A percentile compares a stretch with the other conserved stretches of the same genome.
Evolutionary conservation across 345 rosid species (phyloP).

Genomic region (Syzygium aromaticum): DNA sequence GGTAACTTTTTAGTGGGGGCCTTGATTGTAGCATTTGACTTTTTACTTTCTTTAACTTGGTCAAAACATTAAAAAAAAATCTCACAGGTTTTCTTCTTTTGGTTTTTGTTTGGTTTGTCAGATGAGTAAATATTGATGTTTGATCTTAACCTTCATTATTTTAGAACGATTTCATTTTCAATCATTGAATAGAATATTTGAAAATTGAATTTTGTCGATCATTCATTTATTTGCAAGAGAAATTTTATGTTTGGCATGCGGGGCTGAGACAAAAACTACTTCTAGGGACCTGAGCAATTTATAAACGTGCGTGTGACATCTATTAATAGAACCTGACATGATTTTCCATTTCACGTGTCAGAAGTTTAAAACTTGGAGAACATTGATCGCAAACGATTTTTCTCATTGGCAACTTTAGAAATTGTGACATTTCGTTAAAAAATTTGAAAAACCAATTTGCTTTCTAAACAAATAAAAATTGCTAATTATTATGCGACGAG

Average conservation of each 20-base stretch:
- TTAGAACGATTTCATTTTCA: neutral
- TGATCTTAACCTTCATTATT: neutral
- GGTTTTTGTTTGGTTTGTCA: neutral
- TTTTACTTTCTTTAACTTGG: neutral
- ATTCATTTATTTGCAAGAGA: neutral
- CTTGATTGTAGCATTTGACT: neutral
- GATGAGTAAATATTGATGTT: neutral
- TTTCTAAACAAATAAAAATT: neutral
- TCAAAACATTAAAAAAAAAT: neutral
- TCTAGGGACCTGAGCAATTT: neutral
- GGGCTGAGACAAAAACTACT: neutral
- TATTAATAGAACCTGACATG: neutral
- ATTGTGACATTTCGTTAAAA: neutral
- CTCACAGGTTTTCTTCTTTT: neutral
- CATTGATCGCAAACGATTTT: neutral
- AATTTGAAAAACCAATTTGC: neutral
- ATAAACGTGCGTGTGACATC: neutral
- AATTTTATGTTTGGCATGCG: neutral
- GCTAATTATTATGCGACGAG: neutral
- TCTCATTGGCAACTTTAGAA: neutral
- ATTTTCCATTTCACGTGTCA: neutral
- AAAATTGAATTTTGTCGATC: neutral
- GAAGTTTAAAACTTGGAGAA: neutral
- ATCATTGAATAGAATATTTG: neutral
- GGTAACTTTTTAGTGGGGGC: neutral